These are phyloP conservation scores for Coemansia sp. DNA, from an alignment of 192 early-diverging fungal genomes.

Conservation along the genomic window DNA sequence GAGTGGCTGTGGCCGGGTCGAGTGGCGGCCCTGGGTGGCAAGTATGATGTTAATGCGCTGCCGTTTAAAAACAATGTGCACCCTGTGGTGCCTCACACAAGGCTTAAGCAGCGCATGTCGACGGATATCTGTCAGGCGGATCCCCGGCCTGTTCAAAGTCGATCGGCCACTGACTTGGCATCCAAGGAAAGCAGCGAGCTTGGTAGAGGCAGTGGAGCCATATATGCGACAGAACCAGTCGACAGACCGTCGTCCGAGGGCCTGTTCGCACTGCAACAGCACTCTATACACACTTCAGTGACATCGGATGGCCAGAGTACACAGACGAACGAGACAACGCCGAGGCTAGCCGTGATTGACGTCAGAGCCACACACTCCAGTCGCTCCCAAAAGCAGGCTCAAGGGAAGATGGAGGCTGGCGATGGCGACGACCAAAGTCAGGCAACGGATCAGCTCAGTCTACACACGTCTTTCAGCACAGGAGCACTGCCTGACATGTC, in stretches of 20 bases:
- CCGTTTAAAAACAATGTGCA: slow-evolving; percentile 43
- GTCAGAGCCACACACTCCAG: not conserved
- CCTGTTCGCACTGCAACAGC: not conserved
- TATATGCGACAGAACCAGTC: not conserved
- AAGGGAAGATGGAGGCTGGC: not conserved
- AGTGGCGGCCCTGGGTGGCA: not conserved
- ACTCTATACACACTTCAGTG: not conserved
- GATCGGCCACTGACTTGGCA: slow-evolving; percentile 31
- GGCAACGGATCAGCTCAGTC: not conserved
- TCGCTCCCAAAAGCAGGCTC: not conserved
- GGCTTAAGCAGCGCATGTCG: slow-evolving; percentile 19
- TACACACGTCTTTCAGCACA: slow-evolving; percentile 28
- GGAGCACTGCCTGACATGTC: slow-evolving; percentile 8
- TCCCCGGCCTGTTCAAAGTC: slow-evolving; percentile 16
- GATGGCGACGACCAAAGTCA: not conserved
- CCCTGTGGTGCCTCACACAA: slow-evolving; percentile 37
- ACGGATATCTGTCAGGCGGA: slow-evolving; percentile 38
- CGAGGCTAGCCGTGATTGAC: not conserved
- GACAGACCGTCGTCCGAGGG: not conserved
- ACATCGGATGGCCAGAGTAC: not conserved
- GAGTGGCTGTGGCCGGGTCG: slow-evolving; percentile 50
- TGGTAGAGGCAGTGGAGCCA: not conserved
- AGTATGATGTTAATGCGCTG: slow-evolving; percentile 15
- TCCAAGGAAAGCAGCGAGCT: slow-evolving; percentile 2
- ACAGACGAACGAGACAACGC: not conserved